Conservation (phyloP, 805 yeast genomes). For the Phaffomyces opuntiae region DNA sequence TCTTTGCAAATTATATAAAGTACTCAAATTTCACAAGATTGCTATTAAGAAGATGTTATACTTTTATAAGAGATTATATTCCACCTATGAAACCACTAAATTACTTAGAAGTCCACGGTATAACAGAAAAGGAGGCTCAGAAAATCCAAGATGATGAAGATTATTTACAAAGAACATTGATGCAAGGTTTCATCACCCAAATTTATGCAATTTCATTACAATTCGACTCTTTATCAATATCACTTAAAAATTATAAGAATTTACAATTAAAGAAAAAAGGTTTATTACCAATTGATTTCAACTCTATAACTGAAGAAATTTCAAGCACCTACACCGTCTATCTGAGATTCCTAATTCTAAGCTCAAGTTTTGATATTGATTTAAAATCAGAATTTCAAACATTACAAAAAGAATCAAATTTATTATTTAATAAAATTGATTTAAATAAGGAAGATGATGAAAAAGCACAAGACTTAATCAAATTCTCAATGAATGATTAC, state of each 20-base stretch:
- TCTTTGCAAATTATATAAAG: conserved; percentile 36
- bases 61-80: conserved; percentile 53
- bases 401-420: conserved; percentile 29
- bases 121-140: conserved; percentile 30
- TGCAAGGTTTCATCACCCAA: conserved; percentile 57
- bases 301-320: conserved; percentile 14
- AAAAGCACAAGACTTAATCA: conserved; percentile 29
- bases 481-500: conserved; percentile 30
- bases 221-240: conserved; percentile 22
- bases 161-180: conserved; percentile 54
- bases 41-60: conserved; percentile 55
- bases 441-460: conserved; percentile 26
- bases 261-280: conserved; percentile 13
- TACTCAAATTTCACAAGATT: conserved; percentile 29
- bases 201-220: conserved; percentile 35
- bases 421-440: conserved; percentile 34
- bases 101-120: conserved; percentile 25
- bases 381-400: conserved; percentile 33
- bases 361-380: conserved; percentile 62
- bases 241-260: conserved; percentile 21
- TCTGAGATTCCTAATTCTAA: conserved; percentile 40
- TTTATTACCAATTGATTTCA: conserved; percentile 1
- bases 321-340: conserved; percentile 27
- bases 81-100: conserved; percentile 38
- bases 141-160: conserved; percentile 48